These are phyloP conservation scores for Populus simonii DNA, from an alignment of 345 rosid species.

Conservation along the genomic window DNA sequence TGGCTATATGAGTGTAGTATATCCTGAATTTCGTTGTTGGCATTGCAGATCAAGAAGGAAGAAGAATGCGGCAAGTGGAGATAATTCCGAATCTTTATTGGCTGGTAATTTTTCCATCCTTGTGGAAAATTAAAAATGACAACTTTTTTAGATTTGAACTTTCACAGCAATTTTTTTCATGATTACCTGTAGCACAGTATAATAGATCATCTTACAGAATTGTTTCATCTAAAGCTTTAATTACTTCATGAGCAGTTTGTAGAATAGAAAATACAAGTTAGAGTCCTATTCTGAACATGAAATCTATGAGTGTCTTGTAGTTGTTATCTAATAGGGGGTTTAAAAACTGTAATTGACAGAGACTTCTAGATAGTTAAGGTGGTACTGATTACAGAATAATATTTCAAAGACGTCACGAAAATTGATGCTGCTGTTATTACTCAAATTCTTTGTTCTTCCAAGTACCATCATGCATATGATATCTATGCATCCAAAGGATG, in stretches of 20 bases:
- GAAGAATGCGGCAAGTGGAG: slow-evolving; percentile 74
- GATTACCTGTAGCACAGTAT: background rate
- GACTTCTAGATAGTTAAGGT: background rate
- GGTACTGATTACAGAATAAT: background rate
- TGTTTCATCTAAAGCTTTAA: background rate
- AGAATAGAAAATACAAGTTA: background rate
- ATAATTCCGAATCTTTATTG: slow-evolving; percentile 65
- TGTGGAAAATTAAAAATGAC: background rate
- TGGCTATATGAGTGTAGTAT: background rate
- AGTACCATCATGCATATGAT: background rate
- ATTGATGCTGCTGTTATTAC: background rate
- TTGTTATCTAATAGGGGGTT: background rate
- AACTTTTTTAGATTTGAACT: background rate
- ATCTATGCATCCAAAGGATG: background rate
- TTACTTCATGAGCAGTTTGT: background rate
- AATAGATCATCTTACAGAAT: background rate
- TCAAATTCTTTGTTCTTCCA: background rate
- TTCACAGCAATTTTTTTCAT: background rate
- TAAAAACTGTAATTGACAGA: background rate
- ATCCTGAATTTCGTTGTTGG: slow-evolving; percentile 1
- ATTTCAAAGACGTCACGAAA: background rate
- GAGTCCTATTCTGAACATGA: background rate
- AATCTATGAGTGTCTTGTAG: background rate
- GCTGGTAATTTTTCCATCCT: slow-evolving; percentile 40
- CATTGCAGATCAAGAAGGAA: slow-evolving; percentile 82